Conservation (phyloP, 2,329 filamentous ascomycete species). For the Blastomyces emzantsi region DNA sequence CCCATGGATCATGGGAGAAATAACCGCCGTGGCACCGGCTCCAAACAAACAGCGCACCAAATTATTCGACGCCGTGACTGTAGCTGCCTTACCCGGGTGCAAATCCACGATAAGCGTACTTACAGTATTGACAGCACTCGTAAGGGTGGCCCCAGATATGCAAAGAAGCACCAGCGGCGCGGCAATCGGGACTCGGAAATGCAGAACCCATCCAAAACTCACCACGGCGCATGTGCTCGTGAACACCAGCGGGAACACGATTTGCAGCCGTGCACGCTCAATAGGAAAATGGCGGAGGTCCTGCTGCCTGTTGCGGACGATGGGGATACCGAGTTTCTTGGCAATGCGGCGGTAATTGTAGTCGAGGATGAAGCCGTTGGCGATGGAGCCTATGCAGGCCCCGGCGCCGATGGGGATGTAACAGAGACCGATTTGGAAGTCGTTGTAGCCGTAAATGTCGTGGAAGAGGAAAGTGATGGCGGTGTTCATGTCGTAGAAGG, state of each 20-base stretch:
- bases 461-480: conserved; percentile 40
- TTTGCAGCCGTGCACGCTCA: conserved; percentile 31
- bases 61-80: conserved; percentile 47
- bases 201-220: conserved; percentile 46
- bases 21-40: conserved; percentile 41
- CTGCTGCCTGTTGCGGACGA: conserved; percentile 49
- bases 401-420: conserved; percentile 24
- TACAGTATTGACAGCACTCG: conserved; percentile 41
- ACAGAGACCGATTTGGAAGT: conserved; percentile 39
- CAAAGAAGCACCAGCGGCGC: conserved; percentile 45
- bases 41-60: conserved; percentile 46
- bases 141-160: conserved; percentile 43
- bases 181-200: conserved; percentile 41
- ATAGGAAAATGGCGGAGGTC: conserved; percentile 47
- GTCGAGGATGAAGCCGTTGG: conserved; percentile 52
- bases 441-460: conserved; percentile 39
- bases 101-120: conserved; percentile 48
- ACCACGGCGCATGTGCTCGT: conserved; percentile 22
- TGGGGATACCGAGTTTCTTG: conserved; percentile 49
- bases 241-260: conserved; percentile 28
- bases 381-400: conserved; percentile 18
- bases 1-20: conserved; percentile 30
- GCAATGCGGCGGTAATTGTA: conserved; percentile 66
- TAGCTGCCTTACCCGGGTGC: conserved; percentile 43
- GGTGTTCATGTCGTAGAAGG: conserved; percentile 41